A percentile compares a stretch with the other conserved stretches of the same genome.
Evolutionary conservation across 306 rosid species (phyloP).

Genomic region (Hippophae rhamnoides): DNA sequence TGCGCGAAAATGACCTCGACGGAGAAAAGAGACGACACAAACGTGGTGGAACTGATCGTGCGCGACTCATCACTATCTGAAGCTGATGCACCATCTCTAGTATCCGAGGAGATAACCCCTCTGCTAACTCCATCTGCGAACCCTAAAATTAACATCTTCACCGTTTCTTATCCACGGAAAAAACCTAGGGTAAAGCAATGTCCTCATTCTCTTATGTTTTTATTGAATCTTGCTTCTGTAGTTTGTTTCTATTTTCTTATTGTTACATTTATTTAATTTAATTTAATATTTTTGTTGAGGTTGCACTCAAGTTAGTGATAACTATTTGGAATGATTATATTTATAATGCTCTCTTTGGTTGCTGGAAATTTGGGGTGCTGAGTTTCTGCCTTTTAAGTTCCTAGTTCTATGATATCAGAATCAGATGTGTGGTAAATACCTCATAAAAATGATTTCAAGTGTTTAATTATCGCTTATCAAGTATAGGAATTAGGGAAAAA

Average conservation of each 20-base stretch:
- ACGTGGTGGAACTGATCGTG: conserved; percentile 46
- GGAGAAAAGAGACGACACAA: conserved; percentile 29
- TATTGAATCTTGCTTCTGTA: background rate
- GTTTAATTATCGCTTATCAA: too few species aligned
- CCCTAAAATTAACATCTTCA: conserved; percentile 80
- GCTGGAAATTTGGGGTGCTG: background rate
- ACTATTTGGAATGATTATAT: background rate
- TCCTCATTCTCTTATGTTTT: background rate
- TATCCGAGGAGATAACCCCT: conserved; percentile 40
- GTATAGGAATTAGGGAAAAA: too few species aligned
- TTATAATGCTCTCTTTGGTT: background rate
- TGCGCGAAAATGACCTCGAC: conserved; percentile 26
- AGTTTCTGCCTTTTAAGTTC: too few species aligned
- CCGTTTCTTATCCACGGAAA: conserved; percentile 53
- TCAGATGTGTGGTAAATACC: too few species aligned
- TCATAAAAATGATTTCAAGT: too few species aligned
- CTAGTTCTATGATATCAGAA: too few species aligned
- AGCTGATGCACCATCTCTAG: conserved; percentile 14
- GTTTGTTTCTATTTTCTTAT: background rate
- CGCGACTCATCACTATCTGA: conserved; percentile 21
- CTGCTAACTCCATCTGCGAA: conserved; percentile 40
- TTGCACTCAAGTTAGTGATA: background rate
- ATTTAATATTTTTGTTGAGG: background rate
- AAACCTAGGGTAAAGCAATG: conserved; percentile 35
- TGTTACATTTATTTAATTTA: background rate